Percentiles rank a stretch among this genome's conserved stretches.
These are phyloP conservation scores for Fraxinus excelsior DNA, from an alignment of 257 asterid species.

Conservation along the genomic window DNA sequence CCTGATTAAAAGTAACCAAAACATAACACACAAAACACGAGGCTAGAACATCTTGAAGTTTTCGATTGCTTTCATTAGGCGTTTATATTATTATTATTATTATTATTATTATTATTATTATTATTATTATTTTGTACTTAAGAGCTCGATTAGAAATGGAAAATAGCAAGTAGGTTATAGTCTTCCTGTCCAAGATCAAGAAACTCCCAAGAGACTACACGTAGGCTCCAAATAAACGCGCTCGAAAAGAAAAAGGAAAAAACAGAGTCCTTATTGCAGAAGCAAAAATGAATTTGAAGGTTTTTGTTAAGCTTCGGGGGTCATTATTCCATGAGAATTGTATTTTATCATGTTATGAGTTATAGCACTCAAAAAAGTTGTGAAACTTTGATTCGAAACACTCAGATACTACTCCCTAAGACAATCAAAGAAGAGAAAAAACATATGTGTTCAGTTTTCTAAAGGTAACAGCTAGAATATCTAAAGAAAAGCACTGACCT, in stretches of 20 bases:
- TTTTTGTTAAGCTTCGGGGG: neutral
- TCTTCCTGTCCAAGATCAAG: neutral
- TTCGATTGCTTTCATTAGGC: neutral
- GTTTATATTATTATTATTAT: neutral
- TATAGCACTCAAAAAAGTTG: neutral
- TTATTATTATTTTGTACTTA: neutral
- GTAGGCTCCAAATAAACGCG: neutral
- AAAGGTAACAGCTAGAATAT: slow-evolving; percentile 1
- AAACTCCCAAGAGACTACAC: neutral
- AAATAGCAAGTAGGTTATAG: neutral
- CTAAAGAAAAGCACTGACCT: slow-evolving; percentile 47
- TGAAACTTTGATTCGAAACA: neutral
- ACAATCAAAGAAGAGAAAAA: neutral
- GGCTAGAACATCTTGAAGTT: too few species aligned
- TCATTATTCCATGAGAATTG: neutral
- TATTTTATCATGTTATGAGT: neutral
- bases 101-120: neutral
- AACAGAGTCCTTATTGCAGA: neutral
- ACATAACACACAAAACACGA: too few species aligned
- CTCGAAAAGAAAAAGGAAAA: neutral
- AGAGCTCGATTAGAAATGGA: neutral
- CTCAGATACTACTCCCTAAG: neutral
- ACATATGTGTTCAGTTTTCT: neutral
- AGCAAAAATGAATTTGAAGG: neutral
- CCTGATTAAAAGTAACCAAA: too few species aligned